Conservation (phyloP, 225 moss, liverwort and hornwort genomes). For the Thuidium tamariscinum region DNA sequence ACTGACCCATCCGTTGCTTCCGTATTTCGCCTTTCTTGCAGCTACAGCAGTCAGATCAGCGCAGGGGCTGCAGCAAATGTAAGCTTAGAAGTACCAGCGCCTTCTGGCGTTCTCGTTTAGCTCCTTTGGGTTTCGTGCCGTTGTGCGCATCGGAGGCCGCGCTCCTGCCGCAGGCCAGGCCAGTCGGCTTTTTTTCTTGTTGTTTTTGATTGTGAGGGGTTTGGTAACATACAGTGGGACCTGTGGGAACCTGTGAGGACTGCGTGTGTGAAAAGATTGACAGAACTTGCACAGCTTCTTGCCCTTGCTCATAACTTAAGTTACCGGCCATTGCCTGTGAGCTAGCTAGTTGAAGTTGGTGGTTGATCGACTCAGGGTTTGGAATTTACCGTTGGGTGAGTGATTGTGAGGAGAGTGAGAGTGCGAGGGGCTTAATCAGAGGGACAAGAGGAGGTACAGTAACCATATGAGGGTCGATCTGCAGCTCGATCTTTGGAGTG, state of each 20-base stretch:
- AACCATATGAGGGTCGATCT: not conserved
- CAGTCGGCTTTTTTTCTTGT: not conserved
- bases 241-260: not conserved
- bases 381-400: slow-evolving; percentile 2
- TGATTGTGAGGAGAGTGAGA: not conserved
- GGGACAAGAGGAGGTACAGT: not conserved
- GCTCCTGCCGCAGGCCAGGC: not conserved
- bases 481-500: not conserved
- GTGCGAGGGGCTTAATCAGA: not conserved
- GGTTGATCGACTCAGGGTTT: not conserved
- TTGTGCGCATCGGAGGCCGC: not conserved
- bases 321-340: not conserved
- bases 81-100: not conserved
- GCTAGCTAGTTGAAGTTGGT: not conserved
- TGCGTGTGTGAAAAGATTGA: not conserved
- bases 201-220: not conserved
- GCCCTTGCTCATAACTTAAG: not conserved
- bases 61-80: not conserved
- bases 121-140: not conserved
- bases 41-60: not conserved
- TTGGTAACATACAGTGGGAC: not conserved
- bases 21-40: not conserved
- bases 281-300: not conserved
- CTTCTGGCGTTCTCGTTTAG: not conserved
- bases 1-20: not conserved